These are phyloP conservation scores for Perkinsela sp. DNA, from an alignment of 208 protist species.

Conservation along the genomic window DNA sequence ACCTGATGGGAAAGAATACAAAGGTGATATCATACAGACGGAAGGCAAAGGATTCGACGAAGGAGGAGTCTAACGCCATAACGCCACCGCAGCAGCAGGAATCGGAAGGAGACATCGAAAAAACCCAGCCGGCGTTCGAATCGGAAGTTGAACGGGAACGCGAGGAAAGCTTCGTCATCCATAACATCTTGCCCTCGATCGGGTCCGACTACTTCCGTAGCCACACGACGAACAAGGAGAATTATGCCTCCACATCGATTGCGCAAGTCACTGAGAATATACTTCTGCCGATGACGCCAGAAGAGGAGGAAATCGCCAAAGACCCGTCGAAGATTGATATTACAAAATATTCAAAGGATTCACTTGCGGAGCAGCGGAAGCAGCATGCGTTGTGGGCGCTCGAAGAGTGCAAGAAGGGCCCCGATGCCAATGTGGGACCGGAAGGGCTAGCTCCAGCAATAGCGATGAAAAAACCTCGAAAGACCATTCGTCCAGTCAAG, in stretches of 20 bases:
- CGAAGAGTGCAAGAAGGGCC: not conserved
- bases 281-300: not conserved
- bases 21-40: not conserved
- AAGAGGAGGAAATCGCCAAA: not conserved
- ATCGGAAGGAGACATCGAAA: not conserved
- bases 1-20: not conserved
- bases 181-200: not conserved
- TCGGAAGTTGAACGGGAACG: not conserved
- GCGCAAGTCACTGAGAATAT: not conserved
- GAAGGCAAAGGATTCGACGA: not conserved
- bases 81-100: not conserved
- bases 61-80: not conserved
- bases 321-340: not conserved
- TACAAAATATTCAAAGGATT: not conserved
- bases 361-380: not conserved
- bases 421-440: too few species aligned
- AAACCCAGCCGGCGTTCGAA: not conserved
- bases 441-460: too few species aligned
- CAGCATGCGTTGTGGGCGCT: not conserved
- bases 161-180: not conserved
- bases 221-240: not conserved
- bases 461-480: too few species aligned
- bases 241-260: not conserved
- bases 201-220: not conserved
- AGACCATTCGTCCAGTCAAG: too few species aligned